A percentile compares a stretch with the other conserved stretches of the same genome.
Evolutionary conservation across 2,329 filamentous ascomycete species (phyloP).

Genomic region (Knoxdaviesia capensis): DNA sequence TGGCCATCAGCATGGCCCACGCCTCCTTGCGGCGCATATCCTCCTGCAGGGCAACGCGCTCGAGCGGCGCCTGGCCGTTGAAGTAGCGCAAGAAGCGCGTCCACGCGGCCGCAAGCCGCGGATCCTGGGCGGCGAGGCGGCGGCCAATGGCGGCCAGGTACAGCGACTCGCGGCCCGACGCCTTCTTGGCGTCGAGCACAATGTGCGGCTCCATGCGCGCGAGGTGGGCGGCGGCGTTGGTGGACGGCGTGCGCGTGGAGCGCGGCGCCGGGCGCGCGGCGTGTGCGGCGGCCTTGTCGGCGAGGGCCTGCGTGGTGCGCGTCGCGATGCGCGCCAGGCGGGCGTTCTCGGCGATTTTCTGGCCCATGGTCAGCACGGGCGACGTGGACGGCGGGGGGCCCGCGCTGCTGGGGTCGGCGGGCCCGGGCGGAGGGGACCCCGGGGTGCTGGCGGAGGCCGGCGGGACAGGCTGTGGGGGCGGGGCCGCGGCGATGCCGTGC

Average conservation of each 20-base stretch:
- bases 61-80: conserved; percentile 66
- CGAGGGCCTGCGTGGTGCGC: conserved; percentile 31
- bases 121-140: conserved; percentile 23
- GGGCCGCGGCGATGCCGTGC: neutral
- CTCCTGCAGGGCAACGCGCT: conserved; percentile 71
- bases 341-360: conserved; percentile 39
- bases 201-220: conserved; percentile 39
- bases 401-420: conserved; percentile 6
- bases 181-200: conserved; percentile 59
- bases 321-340: conserved; percentile 37
- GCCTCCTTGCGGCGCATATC: conserved; percentile 71
- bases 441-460: too few relatives aligned
- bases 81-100: conserved; percentile 64
- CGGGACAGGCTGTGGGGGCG: too few relatives aligned
- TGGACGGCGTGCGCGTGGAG: conserved; percentile 31
- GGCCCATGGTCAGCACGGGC: conserved; percentile 19
- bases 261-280: conserved; percentile 27
- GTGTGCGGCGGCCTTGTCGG: conserved; percentile 35
- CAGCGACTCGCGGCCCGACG: conserved; percentile 56
- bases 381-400: conserved; percentile 5
- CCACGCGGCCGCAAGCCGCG: conserved; percentile 47
- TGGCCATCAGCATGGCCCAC: conserved; percentile 42
- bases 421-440: conserved; percentile 6
- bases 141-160: conserved; percentile 42
- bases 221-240: conserved; percentile 37